A percentile compares a stretch with the other conserved stretches of the same genome.
Conservation (phyloP, 2,329 filamentous ascomycete genomes). For the Clarireedia paspali region DNA sequence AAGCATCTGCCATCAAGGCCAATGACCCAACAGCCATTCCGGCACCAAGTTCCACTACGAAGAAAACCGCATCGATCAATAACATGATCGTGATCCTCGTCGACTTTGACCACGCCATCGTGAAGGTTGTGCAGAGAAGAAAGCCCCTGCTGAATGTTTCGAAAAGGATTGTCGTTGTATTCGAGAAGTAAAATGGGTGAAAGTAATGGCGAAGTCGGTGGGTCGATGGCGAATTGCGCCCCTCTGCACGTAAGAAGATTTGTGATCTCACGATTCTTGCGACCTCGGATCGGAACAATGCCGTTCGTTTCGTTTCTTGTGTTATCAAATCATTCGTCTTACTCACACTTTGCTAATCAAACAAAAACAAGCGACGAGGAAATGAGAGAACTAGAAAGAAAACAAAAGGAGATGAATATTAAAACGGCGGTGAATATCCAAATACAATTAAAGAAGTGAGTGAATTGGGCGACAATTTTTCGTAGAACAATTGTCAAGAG, state of each 20-base stretch:
- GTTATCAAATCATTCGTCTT: not conserved
- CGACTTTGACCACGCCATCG: constrained; percentile 85
- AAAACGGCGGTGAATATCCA: not conserved
- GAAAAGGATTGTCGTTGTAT: not conserved
- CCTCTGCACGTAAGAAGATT: not conserved
- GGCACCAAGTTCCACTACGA: constrained; percentile 77
- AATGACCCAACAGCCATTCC: constrained; percentile 86
- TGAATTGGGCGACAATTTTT: not conserved
- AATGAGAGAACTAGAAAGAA: not conserved
- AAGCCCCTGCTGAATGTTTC: not conserved
- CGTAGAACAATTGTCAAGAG: not conserved
- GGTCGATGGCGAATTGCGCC: not conserved
- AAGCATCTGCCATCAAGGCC: constrained; percentile 90
- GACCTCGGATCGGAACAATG: not conserved
- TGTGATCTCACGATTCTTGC: not conserved
- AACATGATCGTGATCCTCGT: constrained; percentile 90
- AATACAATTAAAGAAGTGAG: not conserved
- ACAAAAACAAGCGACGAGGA: not conserved
- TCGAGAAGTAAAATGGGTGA: not conserved
- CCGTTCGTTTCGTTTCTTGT: not conserved
- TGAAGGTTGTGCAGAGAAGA: not conserved
- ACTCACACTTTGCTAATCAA: not conserved
- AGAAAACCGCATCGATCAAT: constrained; percentile 82
- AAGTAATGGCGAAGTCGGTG: not conserved
- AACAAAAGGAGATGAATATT: not conserved